These are phyloP conservation scores for Podospora tetraspora DNA, from an alignment of 495 filamentous ascomycete species.

Conservation along the genomic window DNA sequence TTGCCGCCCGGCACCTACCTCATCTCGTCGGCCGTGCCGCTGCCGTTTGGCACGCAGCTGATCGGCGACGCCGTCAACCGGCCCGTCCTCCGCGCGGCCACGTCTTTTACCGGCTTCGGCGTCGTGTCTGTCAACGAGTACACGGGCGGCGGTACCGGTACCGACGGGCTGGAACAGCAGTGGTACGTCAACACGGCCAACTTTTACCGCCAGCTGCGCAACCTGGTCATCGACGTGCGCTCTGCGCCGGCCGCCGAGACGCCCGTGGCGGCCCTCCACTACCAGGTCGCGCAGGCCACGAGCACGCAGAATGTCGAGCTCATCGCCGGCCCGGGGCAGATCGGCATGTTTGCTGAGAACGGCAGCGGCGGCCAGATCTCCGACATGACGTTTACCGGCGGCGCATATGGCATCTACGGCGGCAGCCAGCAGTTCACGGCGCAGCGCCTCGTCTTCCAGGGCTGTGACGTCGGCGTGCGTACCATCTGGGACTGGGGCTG, in stretches of 20 bases:
- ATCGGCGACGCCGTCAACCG: conserved; percentile 3
- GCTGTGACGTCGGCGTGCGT: conserved; percentile 72
- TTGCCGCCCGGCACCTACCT: conserved; percentile 19
- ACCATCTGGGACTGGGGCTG: conserved; percentile 89
- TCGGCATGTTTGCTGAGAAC: conserved; percentile 89
- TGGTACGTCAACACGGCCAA: too few species aligned
- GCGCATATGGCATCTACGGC: conserved; percentile 65
- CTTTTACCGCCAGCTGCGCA: conserved; percentile 90
- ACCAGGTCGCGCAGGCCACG: conserved; percentile 92
- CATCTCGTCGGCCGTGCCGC: conserved; percentile 8
- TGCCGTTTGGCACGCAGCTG: conserved; percentile 7
- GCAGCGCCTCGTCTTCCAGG: conserved; percentile 59
- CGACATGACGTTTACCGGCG: conserved; percentile 74
- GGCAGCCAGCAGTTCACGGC: conserved; percentile 54
- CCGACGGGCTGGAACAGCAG: too few species aligned
- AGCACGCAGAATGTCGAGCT: conserved; percentile 82
- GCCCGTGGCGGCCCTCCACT: conserved; percentile 73
- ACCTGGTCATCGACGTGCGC: conserved; percentile 81
- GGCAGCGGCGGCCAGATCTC: conserved; percentile 75
- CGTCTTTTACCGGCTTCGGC: too few species aligned
- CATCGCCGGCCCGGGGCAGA: conserved; percentile 17
- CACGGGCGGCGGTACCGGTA: too few species aligned
- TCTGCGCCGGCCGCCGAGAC: conserved; percentile 44
- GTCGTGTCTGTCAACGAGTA: too few species aligned
- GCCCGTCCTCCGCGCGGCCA: neutral